These are phyloP conservation scores for Citrus mangshanensis DNA, from an alignment of 345 rosid genomes.

Conservation along the genomic window DNA sequence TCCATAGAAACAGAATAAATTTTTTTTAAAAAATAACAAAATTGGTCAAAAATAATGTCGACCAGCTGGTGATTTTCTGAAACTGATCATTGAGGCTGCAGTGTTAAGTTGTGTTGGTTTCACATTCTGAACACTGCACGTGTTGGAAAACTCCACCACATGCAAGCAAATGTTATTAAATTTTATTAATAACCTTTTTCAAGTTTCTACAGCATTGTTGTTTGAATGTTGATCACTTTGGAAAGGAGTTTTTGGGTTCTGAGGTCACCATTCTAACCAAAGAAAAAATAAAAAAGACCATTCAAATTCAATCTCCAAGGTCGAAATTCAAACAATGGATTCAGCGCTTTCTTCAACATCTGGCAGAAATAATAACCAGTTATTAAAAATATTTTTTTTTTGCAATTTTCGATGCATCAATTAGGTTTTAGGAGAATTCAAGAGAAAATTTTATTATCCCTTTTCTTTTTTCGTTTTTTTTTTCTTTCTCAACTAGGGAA, in stretches of 20 bases:
- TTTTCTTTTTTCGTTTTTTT: accelerated
- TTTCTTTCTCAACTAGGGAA: too few species aligned
- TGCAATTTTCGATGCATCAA: slow-evolving; percentile 4
- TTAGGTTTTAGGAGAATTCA: neutral
- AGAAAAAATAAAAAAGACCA: neutral
- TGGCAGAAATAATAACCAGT: neutral
- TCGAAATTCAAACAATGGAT: slow-evolving; percentile 2
- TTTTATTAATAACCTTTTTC: neutral
- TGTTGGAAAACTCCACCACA: slow-evolving; percentile 2
- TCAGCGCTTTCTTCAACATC: neutral
- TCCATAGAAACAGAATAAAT: too few species aligned
- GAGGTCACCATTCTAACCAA: neutral
- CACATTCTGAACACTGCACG: neutral
- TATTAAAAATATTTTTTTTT: neutral
- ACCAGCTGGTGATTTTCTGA: neutral
- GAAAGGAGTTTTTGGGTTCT: slow-evolving; percentile 5
- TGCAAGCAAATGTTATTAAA: neutral
- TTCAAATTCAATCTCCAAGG: slow-evolving; percentile 7
- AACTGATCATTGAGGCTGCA: neutral
- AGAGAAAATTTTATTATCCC: neutral
- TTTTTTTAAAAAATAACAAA: neutral
- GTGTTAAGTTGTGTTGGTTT: neutral
- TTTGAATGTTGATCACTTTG: neutral
- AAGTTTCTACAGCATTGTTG: neutral
- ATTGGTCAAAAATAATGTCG: neutral